Conservation (phyloP, 2,329 filamentous ascomycete species). For the Aspergillus persii region DNA sequence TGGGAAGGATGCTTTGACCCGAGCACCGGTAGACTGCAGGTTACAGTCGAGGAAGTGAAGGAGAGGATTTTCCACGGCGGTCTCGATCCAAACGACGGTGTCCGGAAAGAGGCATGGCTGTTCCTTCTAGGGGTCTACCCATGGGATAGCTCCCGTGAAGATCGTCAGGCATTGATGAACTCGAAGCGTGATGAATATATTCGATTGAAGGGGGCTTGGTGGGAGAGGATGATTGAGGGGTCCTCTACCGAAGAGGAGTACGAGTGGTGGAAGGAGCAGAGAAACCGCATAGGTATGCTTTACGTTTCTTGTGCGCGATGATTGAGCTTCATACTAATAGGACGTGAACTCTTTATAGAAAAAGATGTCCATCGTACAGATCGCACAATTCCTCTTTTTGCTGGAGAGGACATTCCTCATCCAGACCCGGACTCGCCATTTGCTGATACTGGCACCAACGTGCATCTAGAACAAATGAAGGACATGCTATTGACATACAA, state of each 20-base stretch:
- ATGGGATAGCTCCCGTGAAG: conserved; percentile 86
- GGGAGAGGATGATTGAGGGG: conserved; percentile 86
- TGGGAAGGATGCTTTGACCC: conserved; percentile 90
- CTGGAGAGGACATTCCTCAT: conserved; percentile 93
- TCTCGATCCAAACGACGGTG: conserved; percentile 81
- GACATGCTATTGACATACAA: conserved; percentile 99
- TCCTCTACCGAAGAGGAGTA: conserved; percentile 75
- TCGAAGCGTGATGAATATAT: conserved; percentile 91
- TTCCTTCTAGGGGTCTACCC: conserved; percentile 89
- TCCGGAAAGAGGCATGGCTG: conserved; percentile 94
- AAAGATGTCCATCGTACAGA: conserved; percentile 98
- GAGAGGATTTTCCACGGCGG: conserved; percentile 97
- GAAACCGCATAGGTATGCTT: conserved; percentile 79
- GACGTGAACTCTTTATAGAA: conserved; percentile 58
- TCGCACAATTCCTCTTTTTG: conserved; percentile 89
- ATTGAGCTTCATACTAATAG: conserved; percentile 24
- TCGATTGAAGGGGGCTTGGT: conserved; percentile 90
- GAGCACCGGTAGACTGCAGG: conserved; percentile 67
- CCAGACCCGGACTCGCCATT: conserved; percentile 96
- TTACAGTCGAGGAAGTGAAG: conserved; percentile 90
- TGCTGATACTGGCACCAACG: conserved; percentile 87
- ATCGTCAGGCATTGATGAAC: conserved; percentile 77
- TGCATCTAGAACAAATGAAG: conserved; percentile 98
- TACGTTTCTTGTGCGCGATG: neutral
- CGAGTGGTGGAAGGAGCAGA: conserved; percentile 97